Evolutionary conservation across 768 basidiomycete species (phyloP).

Genomic region (Strobilomyces confusus): DNA sequence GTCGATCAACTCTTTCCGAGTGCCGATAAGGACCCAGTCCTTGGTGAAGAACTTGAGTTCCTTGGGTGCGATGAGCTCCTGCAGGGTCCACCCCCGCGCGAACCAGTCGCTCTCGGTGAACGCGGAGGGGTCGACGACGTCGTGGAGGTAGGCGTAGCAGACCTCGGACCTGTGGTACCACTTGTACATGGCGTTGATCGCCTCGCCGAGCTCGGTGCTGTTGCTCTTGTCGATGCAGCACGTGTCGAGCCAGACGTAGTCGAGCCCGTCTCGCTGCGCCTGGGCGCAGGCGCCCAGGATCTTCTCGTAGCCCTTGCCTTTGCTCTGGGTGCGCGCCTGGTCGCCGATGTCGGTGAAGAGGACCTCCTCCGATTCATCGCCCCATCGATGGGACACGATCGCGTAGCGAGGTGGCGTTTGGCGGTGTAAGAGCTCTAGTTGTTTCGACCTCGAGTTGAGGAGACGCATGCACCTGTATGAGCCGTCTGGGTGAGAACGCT

Average conservation of each 20-base stretch:
- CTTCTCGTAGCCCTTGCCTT: conserved; percentile 22
- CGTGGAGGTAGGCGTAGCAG: conserved; percentile 29
- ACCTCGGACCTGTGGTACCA: conserved; percentile 28
- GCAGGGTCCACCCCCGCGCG: conserved; percentile 29
- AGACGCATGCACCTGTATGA: conserved; percentile 19
- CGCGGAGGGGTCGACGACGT: conserved; percentile 15
- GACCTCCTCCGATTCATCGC: conserved; percentile 18
- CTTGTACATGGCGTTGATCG: conserved; percentile 33
- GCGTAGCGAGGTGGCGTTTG: conserved; percentile 12
- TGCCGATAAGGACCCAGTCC: conserved; percentile 23
- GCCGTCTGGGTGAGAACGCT: neutral
- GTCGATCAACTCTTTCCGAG: conserved; percentile 10
- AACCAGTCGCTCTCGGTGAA: conserved; percentile 29
- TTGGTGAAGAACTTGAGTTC: conserved; percentile 23
- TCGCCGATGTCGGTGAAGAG: conserved; percentile 24
- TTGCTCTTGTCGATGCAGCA: conserved; percentile 30
- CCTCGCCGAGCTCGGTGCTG: conserved; percentile 26
- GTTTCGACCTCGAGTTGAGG: conserved; percentile 15
- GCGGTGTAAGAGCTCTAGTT: conserved; percentile 14
- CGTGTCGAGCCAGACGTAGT: conserved; percentile 32
- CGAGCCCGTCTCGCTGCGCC: conserved; percentile 13
- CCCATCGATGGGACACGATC: conserved; percentile 30
- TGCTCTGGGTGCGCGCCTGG: conserved; percentile 2
- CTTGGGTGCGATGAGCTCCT: conserved; percentile 30
- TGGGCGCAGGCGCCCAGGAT: conserved; percentile 18